A percentile compares a stretch with the other conserved stretches of the same genome.
Evolutionary conservation across 192 early-diverging fungal genomes (phyloP).

Genomic region (Lunasporangiospora selenospora): DNA sequence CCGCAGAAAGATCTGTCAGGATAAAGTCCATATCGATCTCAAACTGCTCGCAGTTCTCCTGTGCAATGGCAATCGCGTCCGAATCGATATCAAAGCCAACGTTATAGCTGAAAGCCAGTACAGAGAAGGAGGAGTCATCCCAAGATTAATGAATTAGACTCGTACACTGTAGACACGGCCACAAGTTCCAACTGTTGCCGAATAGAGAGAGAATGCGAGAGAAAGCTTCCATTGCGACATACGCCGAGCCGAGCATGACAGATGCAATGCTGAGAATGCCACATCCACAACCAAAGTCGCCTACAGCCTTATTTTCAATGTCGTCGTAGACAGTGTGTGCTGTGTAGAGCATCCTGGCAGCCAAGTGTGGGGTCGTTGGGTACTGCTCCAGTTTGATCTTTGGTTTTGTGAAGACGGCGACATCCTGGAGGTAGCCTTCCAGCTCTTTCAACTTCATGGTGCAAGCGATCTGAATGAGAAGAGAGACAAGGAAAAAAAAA

Average conservation of each 20-base stretch:
- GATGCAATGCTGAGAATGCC: slow-evolving; percentile 66
- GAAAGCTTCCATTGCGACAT: too few relatives aligned
- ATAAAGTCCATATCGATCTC: slow-evolving; percentile 71
- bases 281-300: slow-evolving; percentile 82
- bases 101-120: slow-evolving; percentile 48
- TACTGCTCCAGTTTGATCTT: slow-evolving; percentile 85
- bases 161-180: background rate
- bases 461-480: background rate
- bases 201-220: background rate
- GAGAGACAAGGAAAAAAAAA: background rate
- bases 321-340: slow-evolving; percentile 76
- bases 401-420: slow-evolving; percentile 67
- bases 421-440: slow-evolving; percentile 68
- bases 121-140: background rate
- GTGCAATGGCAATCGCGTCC: slow-evolving; percentile 72
- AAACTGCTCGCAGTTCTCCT: slow-evolving; percentile 69
- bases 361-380: slow-evolving; percentile 77
- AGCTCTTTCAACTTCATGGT: slow-evolving; percentile 78
- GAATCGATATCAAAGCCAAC: slow-evolving; percentile 77
- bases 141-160: background rate
- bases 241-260: slow-evolving; percentile 21
- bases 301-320: slow-evolving; percentile 72
- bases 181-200: background rate
- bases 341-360: slow-evolving; percentile 77
- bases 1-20: slow-evolving; percentile 54